These are phyloP conservation scores for Arctium lappa DNA, from an alignment of 129 eudicot species.

Conservation along the genomic window DNA sequence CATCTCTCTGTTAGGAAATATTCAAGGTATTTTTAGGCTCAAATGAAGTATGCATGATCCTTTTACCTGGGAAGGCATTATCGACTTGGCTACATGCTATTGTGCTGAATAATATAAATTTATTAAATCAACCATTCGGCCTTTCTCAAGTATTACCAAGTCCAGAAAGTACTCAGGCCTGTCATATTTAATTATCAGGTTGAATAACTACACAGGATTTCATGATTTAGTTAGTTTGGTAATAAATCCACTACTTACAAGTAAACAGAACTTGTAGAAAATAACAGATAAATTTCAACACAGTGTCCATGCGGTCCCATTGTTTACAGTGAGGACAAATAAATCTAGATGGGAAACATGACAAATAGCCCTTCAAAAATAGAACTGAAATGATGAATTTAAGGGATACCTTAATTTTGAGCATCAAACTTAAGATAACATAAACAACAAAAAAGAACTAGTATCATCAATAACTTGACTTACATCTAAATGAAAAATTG, in stretches of 20 bases:
- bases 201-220: neutral
- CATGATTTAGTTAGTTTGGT: neutral
- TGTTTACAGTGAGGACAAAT: neutral
- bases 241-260: neutral
- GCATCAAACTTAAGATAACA: constrained; percentile 8
- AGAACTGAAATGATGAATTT: neutral
- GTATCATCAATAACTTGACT: neutral
- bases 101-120: neutral
- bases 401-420: constrained; percentile 6
- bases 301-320: neutral
- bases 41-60: neutral
- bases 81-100: neutral
- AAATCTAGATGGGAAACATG: neutral
- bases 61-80: neutral
- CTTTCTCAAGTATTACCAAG: neutral
- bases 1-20: neutral
- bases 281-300: neutral
- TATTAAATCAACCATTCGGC: neutral
- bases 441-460: constrained; percentile 1
- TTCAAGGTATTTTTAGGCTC: neutral
- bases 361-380: neutral
- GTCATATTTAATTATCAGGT: neutral
- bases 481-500: neutral
- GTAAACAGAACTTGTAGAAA: neutral
- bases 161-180: neutral